phyloP scores from a whole-genome alignment of 2,329 filamentous ascomycete genomes.

The Microdochium paspali region DNA sequence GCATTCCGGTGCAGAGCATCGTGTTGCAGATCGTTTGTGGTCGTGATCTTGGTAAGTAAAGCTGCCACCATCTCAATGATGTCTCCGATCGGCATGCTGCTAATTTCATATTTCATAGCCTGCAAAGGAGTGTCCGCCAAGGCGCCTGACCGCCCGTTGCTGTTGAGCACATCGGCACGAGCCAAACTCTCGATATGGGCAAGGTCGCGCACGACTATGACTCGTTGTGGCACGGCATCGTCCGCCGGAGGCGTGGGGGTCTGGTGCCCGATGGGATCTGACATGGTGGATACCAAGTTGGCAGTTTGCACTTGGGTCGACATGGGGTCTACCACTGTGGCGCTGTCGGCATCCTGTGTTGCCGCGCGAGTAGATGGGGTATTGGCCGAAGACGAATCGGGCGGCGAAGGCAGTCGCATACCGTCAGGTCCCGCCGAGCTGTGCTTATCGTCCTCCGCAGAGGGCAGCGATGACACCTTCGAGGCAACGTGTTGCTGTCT shows the following conservation, averaged over 20 bases:
- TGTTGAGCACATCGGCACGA: conserved; percentile 60
- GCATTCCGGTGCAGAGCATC: conserved; percentile 73
- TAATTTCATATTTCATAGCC: conserved; percentile 79
- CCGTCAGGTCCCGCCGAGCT: conserved; percentile 26
- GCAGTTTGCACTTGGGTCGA: conserved; percentile 27
- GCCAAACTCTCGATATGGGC: conserved; percentile 87
- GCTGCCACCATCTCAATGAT: conserved; percentile 99
- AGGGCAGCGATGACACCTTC: conserved; percentile 4
- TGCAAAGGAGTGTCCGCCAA: conserved; percentile 41
- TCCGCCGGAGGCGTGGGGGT: conserved; percentile 20
- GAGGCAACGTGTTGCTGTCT: conserved; percentile 16
- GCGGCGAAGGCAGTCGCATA: conserved; percentile 43
- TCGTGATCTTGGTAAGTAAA: conserved; percentile 91
- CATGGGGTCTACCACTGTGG: conserved; percentile 32
- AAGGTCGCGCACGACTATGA: conserved; percentile 77
- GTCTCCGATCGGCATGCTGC: conserved; percentile 91
- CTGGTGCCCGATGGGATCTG: conserved; percentile 9
- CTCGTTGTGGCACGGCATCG: conserved; percentile 31
- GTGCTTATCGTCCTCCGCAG: conserved; percentile 7
- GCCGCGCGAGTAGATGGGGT: conserved; percentile 23
- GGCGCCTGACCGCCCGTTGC: conserved; percentile 33
- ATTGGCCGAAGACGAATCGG: conserved; percentile 41
- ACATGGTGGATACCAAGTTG: conserved; percentile 12
- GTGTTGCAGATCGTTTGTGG: conserved; percentile 90
- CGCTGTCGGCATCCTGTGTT: conserved; percentile 29